phyloP scores from a whole-genome alignment of 2,329 filamentous ascomycete genomes.

The Chaetomiaceae sp. region DNA sequence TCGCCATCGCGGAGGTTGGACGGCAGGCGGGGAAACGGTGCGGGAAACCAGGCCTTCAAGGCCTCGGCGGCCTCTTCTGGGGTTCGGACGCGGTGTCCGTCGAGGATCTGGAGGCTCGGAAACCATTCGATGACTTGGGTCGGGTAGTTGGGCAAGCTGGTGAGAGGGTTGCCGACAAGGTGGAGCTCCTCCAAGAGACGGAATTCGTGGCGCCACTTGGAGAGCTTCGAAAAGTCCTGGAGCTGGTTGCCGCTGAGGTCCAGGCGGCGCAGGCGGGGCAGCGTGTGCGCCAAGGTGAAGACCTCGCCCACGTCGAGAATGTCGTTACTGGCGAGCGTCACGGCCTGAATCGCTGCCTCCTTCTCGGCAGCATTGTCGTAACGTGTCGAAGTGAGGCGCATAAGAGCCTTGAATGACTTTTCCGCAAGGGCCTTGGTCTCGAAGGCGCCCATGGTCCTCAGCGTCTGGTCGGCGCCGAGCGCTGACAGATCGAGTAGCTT shows the following conservation, averaged over 20 bases:
- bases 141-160: conserved; percentile 56
- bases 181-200: conserved; percentile 75
- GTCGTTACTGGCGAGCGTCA: conserved; percentile 77
- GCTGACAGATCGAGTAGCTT: conserved; percentile 83
- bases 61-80: conserved; percentile 61
- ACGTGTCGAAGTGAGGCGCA: conserved; percentile 75
- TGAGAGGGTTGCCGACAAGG: conserved; percentile 71
- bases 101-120: conserved; percentile 72
- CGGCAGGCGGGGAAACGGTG: conserved; percentile 57
- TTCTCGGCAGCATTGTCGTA: conserved; percentile 71
- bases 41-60: conserved; percentile 44
- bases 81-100: conserved; percentile 68
- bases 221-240: conserved; percentile 60
- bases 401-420: conserved; percentile 89
- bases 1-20: conserved; percentile 68
- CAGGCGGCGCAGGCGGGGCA: conserved; percentile 82
- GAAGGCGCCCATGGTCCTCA: conserved; percentile 73
- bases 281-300: conserved; percentile 68
- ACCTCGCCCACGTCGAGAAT: conserved; percentile 69
- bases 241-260: conserved; percentile 85
- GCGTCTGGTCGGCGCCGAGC: conserved; percentile 66
- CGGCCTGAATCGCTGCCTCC: conserved; percentile 72
- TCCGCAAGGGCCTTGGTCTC: conserved; percentile 64
- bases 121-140: conserved; percentile 75
- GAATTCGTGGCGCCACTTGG: conserved; percentile 76